Conservation (phyloP, 768 basidiomycete species). For the Mrakia blollopis region DNA sequence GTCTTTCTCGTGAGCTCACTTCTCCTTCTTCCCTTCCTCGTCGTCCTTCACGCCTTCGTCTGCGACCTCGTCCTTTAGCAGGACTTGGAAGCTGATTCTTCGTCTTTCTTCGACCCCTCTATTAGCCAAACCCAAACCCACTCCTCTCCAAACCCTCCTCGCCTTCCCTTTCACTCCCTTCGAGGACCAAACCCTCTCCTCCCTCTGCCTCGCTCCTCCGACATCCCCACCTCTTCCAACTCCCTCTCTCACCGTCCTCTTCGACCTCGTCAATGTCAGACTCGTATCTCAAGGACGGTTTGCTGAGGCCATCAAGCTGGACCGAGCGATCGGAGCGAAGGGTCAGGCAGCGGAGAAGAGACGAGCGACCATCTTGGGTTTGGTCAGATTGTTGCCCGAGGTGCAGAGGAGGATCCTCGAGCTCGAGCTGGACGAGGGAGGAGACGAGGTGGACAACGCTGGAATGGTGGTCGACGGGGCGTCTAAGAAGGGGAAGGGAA, state of each 20-base stretch:
- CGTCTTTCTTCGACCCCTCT: background rate
- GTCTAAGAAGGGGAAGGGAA: background rate
- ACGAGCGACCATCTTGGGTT: conserved; percentile 63
- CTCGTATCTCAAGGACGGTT: conserved; percentile 68
- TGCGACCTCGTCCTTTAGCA: background rate
- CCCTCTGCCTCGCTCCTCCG: conserved; percentile 59
- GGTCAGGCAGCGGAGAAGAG: conserved; percentile 48
- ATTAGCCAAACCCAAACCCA: conserved; percentile 59
- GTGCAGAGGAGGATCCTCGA: conserved; percentile 63
- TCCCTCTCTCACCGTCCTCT: conserved; percentile 56
- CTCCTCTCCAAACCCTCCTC: conserved; percentile 59
- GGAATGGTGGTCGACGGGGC: background rate
- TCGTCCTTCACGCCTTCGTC: background rate
- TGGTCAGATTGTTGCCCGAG: conserved; percentile 59
- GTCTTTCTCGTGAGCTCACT: conserved; percentile 18
- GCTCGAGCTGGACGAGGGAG: conserved; percentile 50
- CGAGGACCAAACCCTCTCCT: conserved; percentile 59
- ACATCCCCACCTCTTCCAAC: conserved; percentile 32
- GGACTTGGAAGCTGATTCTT: background rate
- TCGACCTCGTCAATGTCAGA: conserved; percentile 73
- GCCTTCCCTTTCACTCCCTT: conserved; percentile 60
- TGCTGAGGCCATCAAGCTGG: conserved; percentile 67
- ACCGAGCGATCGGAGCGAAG: conserved; percentile 53
- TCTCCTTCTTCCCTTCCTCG: background rate
- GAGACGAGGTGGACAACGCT: background rate